Evolutionary conservation across 805 yeast genomes (phyloP), one percentile per base, ranked within the genome.

Genomic region (Suhomyces xylopsoci): DNA sequence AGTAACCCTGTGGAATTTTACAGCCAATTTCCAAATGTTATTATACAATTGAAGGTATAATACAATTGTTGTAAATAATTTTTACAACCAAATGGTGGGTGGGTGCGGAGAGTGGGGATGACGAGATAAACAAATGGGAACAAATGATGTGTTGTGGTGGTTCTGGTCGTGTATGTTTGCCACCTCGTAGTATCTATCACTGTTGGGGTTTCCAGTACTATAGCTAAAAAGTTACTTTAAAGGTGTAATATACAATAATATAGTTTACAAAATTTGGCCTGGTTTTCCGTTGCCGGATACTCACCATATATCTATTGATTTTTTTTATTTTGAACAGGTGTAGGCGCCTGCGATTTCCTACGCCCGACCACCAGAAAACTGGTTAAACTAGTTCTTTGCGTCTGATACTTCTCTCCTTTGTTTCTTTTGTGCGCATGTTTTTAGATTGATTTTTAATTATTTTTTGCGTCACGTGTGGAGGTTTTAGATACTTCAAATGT

Each of bases 381-480:
- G 49, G 49, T 47, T 47, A 47, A 24, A 47, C 43, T 36, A 20
- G 43, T 47, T 47, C 49, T 47, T 47, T 34, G 49, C 49, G 34
- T 47, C 49, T 36, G 34, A 32, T 47, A 47, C 49, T 47, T 34
- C 28, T 17, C 20, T 22, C 30, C 43, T 28, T 47, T 47, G 49
- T 47, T 47, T n/a, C 20, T 34, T 47, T 47, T 47, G 49, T 47
- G 49, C 20, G 43, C 49, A 34, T 47, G 30, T 47, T 47, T 22
- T n/a, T 24, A 47, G 43, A 47, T 34, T 20, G 43, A 47, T 47
- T 7, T 15, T 12, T 28, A 22, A 36, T 47, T 45, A 32, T 32
- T 47, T 42, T 22, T 15, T 22, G 19, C 30, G 15, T 42, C 45
- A 42, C 45, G 45, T 42, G 45, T 3, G 45, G 19, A 6, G n/a